These are phyloP conservation scores for Abrus pulchellus DNA, from an alignment of 306 rosid genomes.

Conservation along the genomic window DNA sequence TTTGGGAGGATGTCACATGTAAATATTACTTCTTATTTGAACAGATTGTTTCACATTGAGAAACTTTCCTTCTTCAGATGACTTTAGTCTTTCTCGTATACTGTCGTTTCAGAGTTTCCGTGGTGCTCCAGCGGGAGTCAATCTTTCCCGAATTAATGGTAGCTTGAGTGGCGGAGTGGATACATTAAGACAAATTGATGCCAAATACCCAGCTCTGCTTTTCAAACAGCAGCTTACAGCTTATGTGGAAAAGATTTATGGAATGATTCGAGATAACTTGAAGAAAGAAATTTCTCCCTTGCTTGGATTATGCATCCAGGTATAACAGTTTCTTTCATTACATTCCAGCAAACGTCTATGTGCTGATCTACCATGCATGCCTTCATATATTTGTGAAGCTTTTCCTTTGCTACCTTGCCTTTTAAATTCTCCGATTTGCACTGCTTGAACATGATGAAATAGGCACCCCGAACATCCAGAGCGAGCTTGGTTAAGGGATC, in stretches of 20 bases:
- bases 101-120: constrained; percentile 64
- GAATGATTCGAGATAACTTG: constrained; percentile 97
- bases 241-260: constrained; percentile 95
- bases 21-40: constrained; percentile 45
- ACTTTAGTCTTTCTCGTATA: constrained; percentile 12
- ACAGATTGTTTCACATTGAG: constrained; percentile 16
- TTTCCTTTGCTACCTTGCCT: constrained; percentile 36
- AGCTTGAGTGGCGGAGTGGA: constrained; percentile 69
- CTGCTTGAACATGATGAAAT: constrained; percentile 52
- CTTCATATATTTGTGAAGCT: constrained; percentile 29
- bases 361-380: constrained; percentile 29
- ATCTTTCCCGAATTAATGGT: constrained; percentile 59
- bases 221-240: constrained; percentile 99
- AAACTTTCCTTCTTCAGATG: constrained; percentile 38
- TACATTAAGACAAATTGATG: constrained; percentile 91
- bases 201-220: constrained; percentile 97
- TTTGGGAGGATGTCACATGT: constrained; percentile 76
- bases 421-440: constrained; percentile 32
- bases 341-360: not conserved
- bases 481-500: constrained; percentile 94
- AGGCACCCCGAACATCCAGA: constrained; percentile 99
- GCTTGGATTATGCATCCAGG: constrained; percentile 98
- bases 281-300: constrained; percentile 99
- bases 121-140: constrained; percentile 67
- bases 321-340: constrained; percentile 45